These are phyloP conservation scores for Candida corydali DNA, from an alignment of 805 yeast species.

Conservation along the genomic window DNA sequence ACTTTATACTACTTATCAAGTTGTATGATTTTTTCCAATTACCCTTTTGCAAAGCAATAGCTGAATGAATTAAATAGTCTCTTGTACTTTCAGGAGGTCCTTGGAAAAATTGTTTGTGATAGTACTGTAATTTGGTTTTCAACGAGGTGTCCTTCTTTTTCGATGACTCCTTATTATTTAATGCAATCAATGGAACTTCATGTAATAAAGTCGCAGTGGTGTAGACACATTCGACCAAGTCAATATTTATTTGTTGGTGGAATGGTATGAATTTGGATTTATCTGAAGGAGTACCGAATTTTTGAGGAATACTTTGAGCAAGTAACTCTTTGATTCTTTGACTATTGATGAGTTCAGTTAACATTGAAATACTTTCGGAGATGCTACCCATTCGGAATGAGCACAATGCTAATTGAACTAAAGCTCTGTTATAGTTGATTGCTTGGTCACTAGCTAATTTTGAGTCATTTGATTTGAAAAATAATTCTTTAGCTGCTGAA, in stretches of 20 bases:
- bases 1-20: conserved; percentile 69
- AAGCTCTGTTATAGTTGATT: conserved; percentile 88
- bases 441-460: conserved; percentile 79
- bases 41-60: conserved; percentile 81
- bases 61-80: conserved; percentile 90
- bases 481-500: conserved; percentile 80
- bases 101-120: conserved; percentile 89
- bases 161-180: conserved; percentile 61
- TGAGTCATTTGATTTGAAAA: conserved; percentile 78
- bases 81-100: conserved; percentile 98
- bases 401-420: conserved; percentile 92
- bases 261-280: conserved; percentile 86
- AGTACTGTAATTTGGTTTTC: conserved; percentile 85
- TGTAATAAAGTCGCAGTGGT: conserved; percentile 83
- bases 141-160: conserved; percentile 40
- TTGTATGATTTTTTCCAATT: conserved; percentile 81
- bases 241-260: conserved; percentile 97
- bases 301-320: conserved; percentile 80
- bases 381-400: conserved; percentile 90
- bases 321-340: conserved; percentile 85
- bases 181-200: conserved; percentile 88
- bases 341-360: conserved; percentile 84
- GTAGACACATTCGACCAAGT: conserved; percentile 89
- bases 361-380: conserved; percentile 78
- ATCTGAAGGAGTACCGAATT: conserved; percentile 62